Evolutionary conservation across 495 filamentous ascomycete genomes (phyloP).

Genomic region (Arthonia radiata): DNA sequence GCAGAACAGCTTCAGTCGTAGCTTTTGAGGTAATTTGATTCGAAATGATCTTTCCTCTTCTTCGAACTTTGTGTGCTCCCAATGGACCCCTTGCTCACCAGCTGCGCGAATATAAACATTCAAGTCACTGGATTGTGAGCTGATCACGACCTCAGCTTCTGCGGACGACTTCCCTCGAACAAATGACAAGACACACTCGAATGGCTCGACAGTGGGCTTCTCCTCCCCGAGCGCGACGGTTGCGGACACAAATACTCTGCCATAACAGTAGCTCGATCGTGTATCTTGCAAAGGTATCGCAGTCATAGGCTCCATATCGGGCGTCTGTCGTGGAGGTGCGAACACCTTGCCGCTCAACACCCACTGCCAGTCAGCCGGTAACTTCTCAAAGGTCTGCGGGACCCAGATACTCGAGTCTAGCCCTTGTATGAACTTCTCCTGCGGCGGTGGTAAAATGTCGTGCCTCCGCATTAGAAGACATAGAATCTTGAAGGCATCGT

Average conservation of each 20-base stretch:
- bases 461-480: constrained; percentile 71
- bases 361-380: no score
- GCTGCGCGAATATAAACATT: constrained; percentile 48
- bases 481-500: no score
- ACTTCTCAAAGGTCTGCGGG: no score
- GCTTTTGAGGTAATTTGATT: constrained; percentile 41
- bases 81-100: constrained; percentile 40
- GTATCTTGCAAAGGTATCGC: constrained; percentile 54
- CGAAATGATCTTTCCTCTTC: constrained; percentile 31
- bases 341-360: constrained; percentile 25
- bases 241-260: constrained; percentile 43
- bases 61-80: constrained; percentile 62
- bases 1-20: constrained; percentile 41
- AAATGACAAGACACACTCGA: constrained; percentile 49
- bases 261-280: constrained; percentile 41
- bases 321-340: constrained; percentile 16
- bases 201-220: constrained; percentile 34
- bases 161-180: constrained; percentile 40
- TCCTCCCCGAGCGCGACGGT: constrained; percentile 41
- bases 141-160: constrained; percentile 39
- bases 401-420: constrained; percentile 55
- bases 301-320: constrained; percentile 26
- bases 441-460: constrained; percentile 36
- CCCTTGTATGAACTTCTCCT: constrained; percentile 35
- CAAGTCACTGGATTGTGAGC: constrained; percentile 50